Evolutionary conservation across 176 grass and related monocot genomes (phyloP), one percentile per base, ranked within the genome.

Genomic region (Luzula sylvatica): DNA sequence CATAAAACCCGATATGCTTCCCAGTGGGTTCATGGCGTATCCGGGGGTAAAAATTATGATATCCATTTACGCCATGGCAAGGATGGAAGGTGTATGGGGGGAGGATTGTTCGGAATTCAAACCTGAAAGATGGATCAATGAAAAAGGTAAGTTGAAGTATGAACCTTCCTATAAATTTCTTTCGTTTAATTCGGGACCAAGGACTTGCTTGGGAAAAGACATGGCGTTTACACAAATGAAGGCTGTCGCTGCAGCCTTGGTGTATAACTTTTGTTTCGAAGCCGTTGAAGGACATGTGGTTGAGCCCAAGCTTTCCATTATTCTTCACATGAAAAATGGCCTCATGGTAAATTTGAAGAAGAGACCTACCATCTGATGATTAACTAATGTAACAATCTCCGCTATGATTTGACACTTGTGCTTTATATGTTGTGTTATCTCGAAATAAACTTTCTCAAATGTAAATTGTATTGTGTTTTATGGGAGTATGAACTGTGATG

Each of bases 181-280:
- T 38, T 45, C 78, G 24, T 82, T 82, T 61, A 82, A 82, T 72
- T 27, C 57, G 3, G 78, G 78, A 3, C 72, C 78, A 3, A 35
- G 78, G 66, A 76, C 53, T 8, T 82, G 78, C 41, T 54, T 82
- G n/a, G 78, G 78, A 48, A 82, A 71, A 61, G 72, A 82, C 26
- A 39, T 72, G 51, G 72, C 78, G 11, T 66, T 82, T 46, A 55
- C 66, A 52, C 78, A 82, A 49, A 46, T 82, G 9, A 82, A 82
- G 56, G 38, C 59, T 7, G 58, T 39, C 5, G 78, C 60, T 0
- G 78, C 78, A 1, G 66, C 78, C 30, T 53, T 76, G 3, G 9
- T 82, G 23, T 1, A 12, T 6, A 76, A 66, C 38, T 76, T 82
- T 42, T 41, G 28, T 15, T 15, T 82, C 1, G 45, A 71, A 52